Conservation (phyloP, 2,329 filamentous ascomycete species). For the Arthrinium puccinioides region DNA sequence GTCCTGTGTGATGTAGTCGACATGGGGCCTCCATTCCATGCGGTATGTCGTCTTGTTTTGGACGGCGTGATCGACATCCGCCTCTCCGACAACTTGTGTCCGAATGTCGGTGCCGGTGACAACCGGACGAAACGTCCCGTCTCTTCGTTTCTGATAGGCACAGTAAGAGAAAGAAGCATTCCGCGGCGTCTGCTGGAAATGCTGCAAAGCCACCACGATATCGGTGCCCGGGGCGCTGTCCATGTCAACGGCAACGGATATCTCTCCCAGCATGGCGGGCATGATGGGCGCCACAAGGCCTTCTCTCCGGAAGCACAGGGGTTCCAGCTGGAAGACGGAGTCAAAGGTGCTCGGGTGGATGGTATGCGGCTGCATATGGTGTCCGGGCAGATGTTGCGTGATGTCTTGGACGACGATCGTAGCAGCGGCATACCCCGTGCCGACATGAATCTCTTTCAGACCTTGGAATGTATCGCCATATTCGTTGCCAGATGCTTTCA, state of each 20-base stretch:
- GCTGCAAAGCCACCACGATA: conserved; percentile 5
- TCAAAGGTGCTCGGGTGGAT: conserved; percentile 6
- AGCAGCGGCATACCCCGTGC: background rate
- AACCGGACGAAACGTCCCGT: conserved; percentile 5
- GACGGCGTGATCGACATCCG: background rate
- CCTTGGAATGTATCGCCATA: conserved; percentile 3
- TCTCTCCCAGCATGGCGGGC: conserved; percentile 5
- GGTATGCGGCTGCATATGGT: conserved; percentile 5
- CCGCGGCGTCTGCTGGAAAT: conserved; percentile 2
- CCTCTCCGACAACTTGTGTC: conserved; percentile 1
- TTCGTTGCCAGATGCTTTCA: conserved; percentile 1
- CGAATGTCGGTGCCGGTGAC: conserved; percentile 2
- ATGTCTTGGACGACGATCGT: conserved; percentile 3
- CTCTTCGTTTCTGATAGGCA: conserved; percentile 3
- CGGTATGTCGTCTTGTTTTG: conserved; percentile 7
- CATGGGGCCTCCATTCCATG: conserved; percentile 7
- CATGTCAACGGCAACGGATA: conserved; percentile 5
- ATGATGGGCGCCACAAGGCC: conserved; percentile 6
- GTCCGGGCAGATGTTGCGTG: conserved; percentile 3
- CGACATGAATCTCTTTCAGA: conserved; percentile 1
- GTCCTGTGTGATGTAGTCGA: conserved; percentile 2
- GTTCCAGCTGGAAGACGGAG: conserved; percentile 3
- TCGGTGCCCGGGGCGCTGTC: conserved; percentile 6
- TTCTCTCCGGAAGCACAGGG: conserved; percentile 4
- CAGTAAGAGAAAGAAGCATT: conserved; percentile 3